A percentile compares a stretch with the other conserved stretches of the same genome.
Evolutionary conservation across 2,329 filamentous ascomycete genomes (phyloP).

Genomic region (Ophiocordyceps polyrhachis-furcata): DNA sequence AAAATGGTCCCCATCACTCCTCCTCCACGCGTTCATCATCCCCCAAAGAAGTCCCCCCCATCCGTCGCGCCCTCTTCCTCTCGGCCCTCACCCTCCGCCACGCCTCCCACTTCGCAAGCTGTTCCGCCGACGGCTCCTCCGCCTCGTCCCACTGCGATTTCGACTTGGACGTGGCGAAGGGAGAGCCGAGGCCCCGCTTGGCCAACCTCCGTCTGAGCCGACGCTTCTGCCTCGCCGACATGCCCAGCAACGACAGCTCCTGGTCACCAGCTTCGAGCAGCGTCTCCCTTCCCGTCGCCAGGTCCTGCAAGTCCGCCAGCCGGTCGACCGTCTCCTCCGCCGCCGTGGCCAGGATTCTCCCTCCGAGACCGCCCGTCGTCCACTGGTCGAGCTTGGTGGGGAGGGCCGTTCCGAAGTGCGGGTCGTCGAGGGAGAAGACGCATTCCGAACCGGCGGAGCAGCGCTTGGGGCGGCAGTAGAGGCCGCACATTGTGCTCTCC

Average conservation of each 20-base stretch:
- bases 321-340: conserved; percentile 27
- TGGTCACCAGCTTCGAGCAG: conserved; percentile 4
- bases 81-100: conserved; percentile 24
- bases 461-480: conserved; percentile 33
- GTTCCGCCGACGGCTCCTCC: conserved; percentile 15
- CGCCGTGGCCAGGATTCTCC: conserved; percentile 16
- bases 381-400: conserved; percentile 46
- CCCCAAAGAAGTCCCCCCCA: conserved; percentile 1
- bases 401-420: conserved; percentile 39
- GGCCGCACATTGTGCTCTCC: conserved; percentile 33
- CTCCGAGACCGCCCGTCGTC: conserved; percentile 32
- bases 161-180: background rate
- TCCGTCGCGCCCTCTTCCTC: conserved; percentile 20
- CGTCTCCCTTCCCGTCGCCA: conserved; percentile 22
- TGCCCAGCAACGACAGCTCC: conserved; percentile 19
- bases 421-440: conserved; percentile 37
- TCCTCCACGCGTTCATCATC: background rate
- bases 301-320: conserved; percentile 28
- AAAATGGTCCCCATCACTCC: background rate
- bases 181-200: conserved; percentile 17
- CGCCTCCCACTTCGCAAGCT: conserved; percentile 22
- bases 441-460: conserved; percentile 27
- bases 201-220: conserved; percentile 29
- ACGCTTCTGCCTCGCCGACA: conserved; percentile 27
- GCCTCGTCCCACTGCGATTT: conserved; percentile 14